A percentile compares a stretch with the other conserved stretches of the same genome.
Evolutionary conservation across 805 yeast genomes (phyloP).

Genomic region (Vanderwaltozyma verrucispora): DNA sequence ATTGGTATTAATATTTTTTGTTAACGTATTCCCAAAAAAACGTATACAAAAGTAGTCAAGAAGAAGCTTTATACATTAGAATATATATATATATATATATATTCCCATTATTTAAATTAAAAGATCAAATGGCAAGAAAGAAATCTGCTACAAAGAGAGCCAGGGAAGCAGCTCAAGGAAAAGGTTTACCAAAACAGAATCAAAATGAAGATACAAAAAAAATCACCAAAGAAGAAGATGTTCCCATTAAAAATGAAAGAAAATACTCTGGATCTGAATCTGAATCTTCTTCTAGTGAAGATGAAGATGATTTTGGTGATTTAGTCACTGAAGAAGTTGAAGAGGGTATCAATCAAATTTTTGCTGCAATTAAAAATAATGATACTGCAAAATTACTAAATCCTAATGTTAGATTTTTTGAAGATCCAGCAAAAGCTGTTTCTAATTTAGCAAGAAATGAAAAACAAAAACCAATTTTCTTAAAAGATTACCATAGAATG

Average conservation of each 20-base stretch:
- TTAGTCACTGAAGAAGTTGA: slow-evolving; percentile 81
- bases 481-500: slow-evolving; percentile 89
- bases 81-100: too few relatives aligned
- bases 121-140: slow-evolving; percentile 92
- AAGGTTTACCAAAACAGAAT: slow-evolving; percentile 2
- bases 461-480: slow-evolving; percentile 64
- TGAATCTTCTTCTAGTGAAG: slow-evolving; percentile 36
- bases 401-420: slow-evolving; percentile 63
- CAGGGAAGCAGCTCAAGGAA: slow-evolving; percentile 32
- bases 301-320: slow-evolving; percentile 89
- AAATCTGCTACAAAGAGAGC: slow-evolving; percentile 75
- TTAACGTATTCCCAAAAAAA: too few relatives aligned
- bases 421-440: slow-evolving; percentile 44
- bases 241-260: not conserved
- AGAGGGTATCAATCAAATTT: slow-evolving; percentile 59
- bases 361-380: slow-evolving; percentile 56
- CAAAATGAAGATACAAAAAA: slow-evolving; percentile 6
- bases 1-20: not conserved
- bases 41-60: too few relatives aligned
- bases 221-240: slow-evolving; percentile 4
- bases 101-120: too few relatives aligned
- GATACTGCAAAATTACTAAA: slow-evolving; percentile 53
- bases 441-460: slow-evolving; percentile 21
- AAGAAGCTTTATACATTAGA: too few relatives aligned
- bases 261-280: slow-evolving; percentile 20